Evolutionary conservation across 1,284 basidiomycete species (phyloP).

Genomic region (Sanghuangporus sanghuang): DNA sequence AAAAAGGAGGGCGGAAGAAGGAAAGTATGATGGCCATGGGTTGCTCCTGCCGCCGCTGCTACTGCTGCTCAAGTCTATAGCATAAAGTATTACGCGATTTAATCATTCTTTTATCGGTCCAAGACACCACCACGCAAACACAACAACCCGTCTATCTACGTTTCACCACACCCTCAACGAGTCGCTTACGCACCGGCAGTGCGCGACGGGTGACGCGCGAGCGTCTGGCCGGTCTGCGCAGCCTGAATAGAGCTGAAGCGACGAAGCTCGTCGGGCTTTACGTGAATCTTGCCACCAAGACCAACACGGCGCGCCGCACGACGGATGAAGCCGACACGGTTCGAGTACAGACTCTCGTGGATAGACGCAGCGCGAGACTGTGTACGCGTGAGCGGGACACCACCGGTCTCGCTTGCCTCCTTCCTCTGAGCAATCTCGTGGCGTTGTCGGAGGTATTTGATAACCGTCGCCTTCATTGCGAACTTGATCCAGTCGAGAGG

Average conservation of each 20-base stretch:
- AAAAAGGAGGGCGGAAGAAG: too few relatives aligned
- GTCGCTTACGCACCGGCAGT: constrained; percentile 28
- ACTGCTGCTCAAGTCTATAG: not conserved
- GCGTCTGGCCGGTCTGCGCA: constrained; percentile 65
- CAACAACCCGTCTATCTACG: not conserved
- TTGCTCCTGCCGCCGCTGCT: not conserved
- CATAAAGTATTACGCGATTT: not conserved
- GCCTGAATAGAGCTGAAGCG: constrained; percentile 84
- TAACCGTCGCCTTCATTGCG: constrained; percentile 88
- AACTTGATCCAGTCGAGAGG: constrained; percentile 97
- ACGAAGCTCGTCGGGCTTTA: constrained; percentile 80
- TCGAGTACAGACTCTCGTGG: constrained; percentile 92
- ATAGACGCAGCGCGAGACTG: constrained; percentile 87
- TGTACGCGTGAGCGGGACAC: constrained; percentile 80
- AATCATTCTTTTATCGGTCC: not conserved
- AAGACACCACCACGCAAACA: not conserved
- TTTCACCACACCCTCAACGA: not conserved
- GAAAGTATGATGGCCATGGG: too few relatives aligned
- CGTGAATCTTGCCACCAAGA: constrained; percentile 73
- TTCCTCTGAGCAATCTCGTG: constrained; percentile 45
- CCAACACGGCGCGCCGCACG: constrained; percentile 83
- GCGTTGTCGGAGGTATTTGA: constrained; percentile 75
- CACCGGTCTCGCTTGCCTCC: constrained; percentile 41
- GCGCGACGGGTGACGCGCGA: constrained; percentile 75
- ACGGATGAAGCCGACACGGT: constrained; percentile 86